Base-by-base conservation (phyloP, 192 early-diverging fungal species). In the Backusella mclennaniae region DNA sequence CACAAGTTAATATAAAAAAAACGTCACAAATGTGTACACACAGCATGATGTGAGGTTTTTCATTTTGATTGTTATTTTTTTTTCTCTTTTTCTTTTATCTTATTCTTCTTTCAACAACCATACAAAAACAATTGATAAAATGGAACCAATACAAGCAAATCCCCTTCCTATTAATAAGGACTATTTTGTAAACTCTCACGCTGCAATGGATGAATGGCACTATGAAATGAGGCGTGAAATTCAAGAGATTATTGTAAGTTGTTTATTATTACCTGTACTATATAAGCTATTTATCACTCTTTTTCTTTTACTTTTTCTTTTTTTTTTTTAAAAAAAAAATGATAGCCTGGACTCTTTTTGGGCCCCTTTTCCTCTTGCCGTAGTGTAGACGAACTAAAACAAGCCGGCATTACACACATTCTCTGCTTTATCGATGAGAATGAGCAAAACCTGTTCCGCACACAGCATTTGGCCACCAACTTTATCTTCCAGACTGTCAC, bases 191-290 rank as follows among this genome's bases (percentile, higher is more conserved):
- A 53, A 42, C 42, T 35, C 42, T 3, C 67, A 73, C 8, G 6
- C 72, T 36, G 41, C 36, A 39, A 35, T 82, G 56, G 80, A 81
- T 12, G 85, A 85, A 74, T 89, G 87, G 90, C 84, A 85, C 42
- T 94, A 94, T 77, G 93, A 94, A 68, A 94, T 94, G 88, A 87
- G 94, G 35, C 85, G 92, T 33, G 92, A 94, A 42, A 93, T 93
- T 85, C 94, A 95, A 84, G 90, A 93, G 71, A 93, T 95, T 44
- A 42, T 93, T 7, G 82, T 84, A 73, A 36, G 79, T 77, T 69
- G 11, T 56, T 63, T 31, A 9, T 59, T 23, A 2, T 41, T 70
- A 33, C 1, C 4, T 33, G 6, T 41, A 15, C 29, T 44, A n/a
- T 70, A 36, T 69, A 53, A 56, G 2, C 2, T 69, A 26, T 26